These are phyloP conservation scores for Camptophora hylomeconis DNA, from an alignment of 2,329 filamentous ascomycete species.

Conservation along the genomic window DNA sequence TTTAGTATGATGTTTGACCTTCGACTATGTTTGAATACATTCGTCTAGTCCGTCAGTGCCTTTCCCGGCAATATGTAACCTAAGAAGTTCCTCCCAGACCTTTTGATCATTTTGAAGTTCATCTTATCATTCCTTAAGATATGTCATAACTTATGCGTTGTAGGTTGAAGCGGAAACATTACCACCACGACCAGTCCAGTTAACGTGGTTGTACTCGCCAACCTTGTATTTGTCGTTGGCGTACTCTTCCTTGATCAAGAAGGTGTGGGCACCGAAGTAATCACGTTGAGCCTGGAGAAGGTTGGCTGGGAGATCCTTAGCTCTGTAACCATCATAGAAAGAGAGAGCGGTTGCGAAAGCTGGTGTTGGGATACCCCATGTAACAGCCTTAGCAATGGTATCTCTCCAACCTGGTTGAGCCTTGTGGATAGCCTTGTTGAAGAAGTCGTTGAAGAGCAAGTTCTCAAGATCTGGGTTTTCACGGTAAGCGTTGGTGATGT, in stretches of 20 bases:
- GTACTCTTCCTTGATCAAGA: slow-evolving; percentile 70
- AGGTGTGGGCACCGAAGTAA: slow-evolving; percentile 95
- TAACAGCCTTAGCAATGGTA: slow-evolving; percentile 78
- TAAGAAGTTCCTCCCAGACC: too few species aligned
- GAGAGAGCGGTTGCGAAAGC: slow-evolving; percentile 93
- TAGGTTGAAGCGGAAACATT: slow-evolving; percentile 97
- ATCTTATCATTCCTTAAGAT: too few species aligned
- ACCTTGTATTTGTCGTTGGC: slow-evolving; percentile 68
- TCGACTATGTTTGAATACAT: too few species aligned
- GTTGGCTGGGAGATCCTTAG: slow-evolving; percentile 94
- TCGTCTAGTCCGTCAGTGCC: too few species aligned
- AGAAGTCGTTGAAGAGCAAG: slow-evolving; percentile 97
- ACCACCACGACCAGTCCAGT: slow-evolving; percentile 98
- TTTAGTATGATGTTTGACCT: too few species aligned
- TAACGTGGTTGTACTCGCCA: slow-evolving; percentile 90
- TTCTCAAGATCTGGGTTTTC: slow-evolving; percentile 91
- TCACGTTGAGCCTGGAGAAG: slow-evolving; percentile 97
- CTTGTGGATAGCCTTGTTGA: slow-evolving; percentile 97
- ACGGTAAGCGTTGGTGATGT: slow-evolving; percentile 96
- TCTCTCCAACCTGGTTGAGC: slow-evolving; percentile 88
- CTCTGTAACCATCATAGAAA: slow-evolving; percentile 98
- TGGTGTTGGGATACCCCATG: slow-evolving; percentile 90
- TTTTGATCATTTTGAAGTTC: too few species aligned
- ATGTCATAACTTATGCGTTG: slow-evolving; percentile 64
- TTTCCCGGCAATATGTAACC: too few species aligned